Base-by-base conservation (phyloP, 257 asterid genomes). In the Solanum chilense region DNA sequence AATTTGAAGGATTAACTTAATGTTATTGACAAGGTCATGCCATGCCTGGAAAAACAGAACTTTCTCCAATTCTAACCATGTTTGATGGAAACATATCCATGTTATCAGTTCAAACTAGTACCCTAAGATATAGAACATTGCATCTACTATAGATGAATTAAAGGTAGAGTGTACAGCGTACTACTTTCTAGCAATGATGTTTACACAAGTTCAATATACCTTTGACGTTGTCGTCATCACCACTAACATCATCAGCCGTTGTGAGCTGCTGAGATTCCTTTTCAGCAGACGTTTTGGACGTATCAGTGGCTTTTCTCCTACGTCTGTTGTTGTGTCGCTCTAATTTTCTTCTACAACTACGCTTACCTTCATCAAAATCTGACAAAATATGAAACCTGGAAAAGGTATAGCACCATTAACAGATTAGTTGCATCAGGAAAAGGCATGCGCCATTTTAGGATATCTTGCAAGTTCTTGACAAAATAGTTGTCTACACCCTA, bases 271-370 rank as follows among this genome's bases (percentile, higher is more conserved):
- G 93, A 71, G 93, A 80, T 85, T 92, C 97, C 86, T 88, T 90
- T 58, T 91, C 96, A 60, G 44, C 58, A 81, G 86, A 88, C n/a
- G 82, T 93, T 92, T 92, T 94, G 85, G 93, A 47, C 7, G 44
- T 75, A 87, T 91, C 97, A 84, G 89, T 89, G 41, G 96, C 90
- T 90, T 96, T 96, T 88, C 98, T 93, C 91, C 97, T 86, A 25
- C 99, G 96, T 49, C 98, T 92, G 89, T 93, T 93, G 88, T 96
- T 96, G 90, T 96, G 99, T 21, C 95, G 97, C 89, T 96, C 98
- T 91, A 96, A 92, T 88, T 96, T 96, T 92, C 98, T 92, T 88
- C 99, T 90, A 88, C 99, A 96, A 90, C 99, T 96, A 68, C 99
- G 94, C 81, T 94, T 96, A 80, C 97, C 98, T 91, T 96, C 98